These are phyloP conservation scores for Paramecium caudatum DNA, from an alignment of 73 alveolate genomes.

Conservation along the genomic window DNA sequence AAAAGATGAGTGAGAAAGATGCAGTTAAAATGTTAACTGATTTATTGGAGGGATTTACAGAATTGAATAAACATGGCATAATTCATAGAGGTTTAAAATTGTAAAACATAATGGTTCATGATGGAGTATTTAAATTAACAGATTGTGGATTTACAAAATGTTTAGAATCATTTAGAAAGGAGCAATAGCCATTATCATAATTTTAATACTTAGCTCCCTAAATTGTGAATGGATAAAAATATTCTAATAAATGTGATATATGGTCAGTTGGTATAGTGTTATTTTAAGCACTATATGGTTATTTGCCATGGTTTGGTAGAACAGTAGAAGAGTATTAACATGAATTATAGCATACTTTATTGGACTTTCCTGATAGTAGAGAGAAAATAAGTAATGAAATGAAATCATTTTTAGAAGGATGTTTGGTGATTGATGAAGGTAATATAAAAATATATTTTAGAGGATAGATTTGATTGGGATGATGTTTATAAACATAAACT, in stretches of 20 bases:
- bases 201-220: conserved; percentile 40
- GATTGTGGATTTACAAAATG: conserved; percentile 58
- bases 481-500: conserved; percentile 61
- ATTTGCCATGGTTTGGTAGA: conserved; percentile 49
- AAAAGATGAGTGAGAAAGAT: neutral
- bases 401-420: conserved; percentile 40
- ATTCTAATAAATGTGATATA: conserved; percentile 49
- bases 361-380: neutral
- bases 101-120: conserved; percentile 75
- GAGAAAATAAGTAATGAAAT: conserved; percentile 37
- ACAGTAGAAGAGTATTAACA: neutral
- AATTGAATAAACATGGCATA: conserved; percentile 70
- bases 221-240: neutral
- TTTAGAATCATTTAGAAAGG: conserved; percentile 28
- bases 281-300: conserved; percentile 52
- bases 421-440: conserved; percentile 36
- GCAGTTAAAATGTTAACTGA: conserved; percentile 68
- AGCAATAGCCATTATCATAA: neutral
- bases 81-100: conserved; percentile 81
- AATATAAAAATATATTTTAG: neutral
- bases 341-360: neutral
- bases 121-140: conserved; percentile 73
- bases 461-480: conserved; percentile 74
- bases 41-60: conserved; percentile 62
- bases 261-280: conserved; percentile 46